Conservation (phyloP, 345 rosid genomes). For the Salix caprea region DNA sequence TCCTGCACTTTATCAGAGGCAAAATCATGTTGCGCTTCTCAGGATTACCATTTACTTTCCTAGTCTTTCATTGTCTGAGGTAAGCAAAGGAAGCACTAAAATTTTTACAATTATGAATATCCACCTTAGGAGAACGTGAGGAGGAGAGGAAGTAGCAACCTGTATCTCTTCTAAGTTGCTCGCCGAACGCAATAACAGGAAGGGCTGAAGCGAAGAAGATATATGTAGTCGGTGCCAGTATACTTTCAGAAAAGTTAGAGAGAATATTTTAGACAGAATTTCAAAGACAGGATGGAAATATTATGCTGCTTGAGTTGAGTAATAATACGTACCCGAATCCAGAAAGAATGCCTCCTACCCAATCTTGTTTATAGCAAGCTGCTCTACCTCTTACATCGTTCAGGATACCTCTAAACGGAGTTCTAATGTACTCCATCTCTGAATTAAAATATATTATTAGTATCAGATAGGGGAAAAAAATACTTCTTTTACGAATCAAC, state of each 20-base stretch:
- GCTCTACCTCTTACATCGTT: slow-evolving; percentile 54
- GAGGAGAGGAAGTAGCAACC: slow-evolving; percentile 24
- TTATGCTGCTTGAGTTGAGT: neutral
- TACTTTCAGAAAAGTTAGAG: slow-evolving; percentile 26
- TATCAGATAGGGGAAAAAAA: neutral
- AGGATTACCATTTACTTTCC: neutral
- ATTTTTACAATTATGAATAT: neutral
- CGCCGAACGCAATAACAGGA: slow-evolving; percentile 84
- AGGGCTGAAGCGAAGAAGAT: slow-evolving; percentile 81
- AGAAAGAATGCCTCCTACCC: slow-evolving; percentile 51
- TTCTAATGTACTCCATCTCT: slow-evolving; percentile 42
- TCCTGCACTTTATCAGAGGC: neutral
- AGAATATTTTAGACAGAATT: neutral
- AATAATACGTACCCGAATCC: slow-evolving; percentile 42
- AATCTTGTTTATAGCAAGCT: slow-evolving; percentile 64
- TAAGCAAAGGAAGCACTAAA: neutral
- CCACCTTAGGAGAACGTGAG: neutral
- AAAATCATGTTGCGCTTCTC: neutral
- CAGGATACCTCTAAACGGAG: slow-evolving; percentile 48
- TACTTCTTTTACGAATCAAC: neutral
- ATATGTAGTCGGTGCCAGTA: slow-evolving; percentile 79
- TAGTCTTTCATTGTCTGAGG: neutral
- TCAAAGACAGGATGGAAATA: neutral
- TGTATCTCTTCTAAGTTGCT: slow-evolving; percentile 76
- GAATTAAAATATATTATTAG: neutral